Evolutionary conservation across 768 basidiomycete species (phyloP).

Genomic region (Hericium erinaceus): DNA sequence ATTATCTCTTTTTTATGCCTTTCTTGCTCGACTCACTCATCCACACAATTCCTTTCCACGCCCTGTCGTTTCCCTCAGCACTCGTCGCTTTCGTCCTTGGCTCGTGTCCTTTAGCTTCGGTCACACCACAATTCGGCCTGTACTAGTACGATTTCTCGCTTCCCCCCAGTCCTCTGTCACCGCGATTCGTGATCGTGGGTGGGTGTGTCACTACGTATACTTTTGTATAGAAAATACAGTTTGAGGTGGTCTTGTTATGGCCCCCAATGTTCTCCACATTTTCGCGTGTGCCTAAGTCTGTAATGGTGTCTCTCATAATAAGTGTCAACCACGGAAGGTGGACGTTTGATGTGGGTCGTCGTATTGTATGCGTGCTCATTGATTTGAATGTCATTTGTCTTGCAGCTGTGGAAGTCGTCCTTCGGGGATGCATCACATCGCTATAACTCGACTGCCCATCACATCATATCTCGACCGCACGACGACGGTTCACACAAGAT

Average conservation of each 20-base stretch:
- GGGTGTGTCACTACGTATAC: slow-evolving; percentile 4
- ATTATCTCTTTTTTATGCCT: slow-evolving; percentile 6
- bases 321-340: too few species aligned
- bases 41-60: slow-evolving; percentile 26
- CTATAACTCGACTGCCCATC: too few species aligned
- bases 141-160: slow-evolving; percentile 31
- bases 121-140: slow-evolving; percentile 33
- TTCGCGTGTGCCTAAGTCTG: background rate
- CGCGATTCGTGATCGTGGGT: slow-evolving; percentile 11
- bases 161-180: slow-evolving; percentile 2
- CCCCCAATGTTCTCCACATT: background rate
- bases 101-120: slow-evolving; percentile 28
- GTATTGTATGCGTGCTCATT: too few species aligned
- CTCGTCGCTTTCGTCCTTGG: slow-evolving; percentile 31
- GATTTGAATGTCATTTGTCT: too few species aligned
- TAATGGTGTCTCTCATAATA: too few species aligned
- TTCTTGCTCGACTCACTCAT: slow-evolving; percentile 26
- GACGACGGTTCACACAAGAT: too few species aligned
- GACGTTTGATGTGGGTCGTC: too few species aligned
- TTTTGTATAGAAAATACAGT: background rate
- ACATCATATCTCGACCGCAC: too few species aligned
- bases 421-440: too few species aligned
- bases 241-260: background rate
- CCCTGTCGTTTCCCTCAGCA: slow-evolving; percentile 30
- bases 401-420: too few species aligned